Base-by-base conservation (phyloP, 164 flowering plant genomes). In the Kingdonia uniflora region DNA sequence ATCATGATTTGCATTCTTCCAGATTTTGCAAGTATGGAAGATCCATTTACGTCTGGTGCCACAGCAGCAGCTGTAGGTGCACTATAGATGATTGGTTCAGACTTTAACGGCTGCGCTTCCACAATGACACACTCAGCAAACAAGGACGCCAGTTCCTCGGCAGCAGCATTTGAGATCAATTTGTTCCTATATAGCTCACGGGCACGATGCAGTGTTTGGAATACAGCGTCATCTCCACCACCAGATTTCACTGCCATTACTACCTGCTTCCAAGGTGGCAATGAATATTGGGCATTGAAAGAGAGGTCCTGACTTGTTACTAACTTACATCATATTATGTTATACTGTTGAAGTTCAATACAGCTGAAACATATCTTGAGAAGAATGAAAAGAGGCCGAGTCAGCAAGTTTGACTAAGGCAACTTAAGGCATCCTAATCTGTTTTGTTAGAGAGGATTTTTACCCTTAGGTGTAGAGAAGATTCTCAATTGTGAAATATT, bases 91-190 rank as follows among this genome's bases (percentile, higher is more conserved):
- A 62, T 29, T 49, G 75, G 55, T 38, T 67, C 71, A 22, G 65
- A 22, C 22, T 21, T 55, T 2, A 35, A 33, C 43, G 95, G 82
- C 45, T 76, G 71, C 17, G 87, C 97, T 75, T 86, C 95, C 20
- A 84, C 85, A 53, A 94, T 82, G 16, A 82, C 99, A 76, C 99
- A 94, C 65, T 89, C 97, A n/a, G 97, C 97, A 79, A 94, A 89
- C 57, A 94, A 65, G 26, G 90, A 80, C 53, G 99, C 95, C 51
- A 94, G 70, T 62, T 84, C 82, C 63, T 94, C 99, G 1, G 86
- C 90, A 49, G 78, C 84, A 51, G 73, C 55, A 61, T 57, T 76
- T 37, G 70, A 72, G 59, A 73, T 84, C 60, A 88, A 35, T 71
- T 76, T 81, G 42, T 62, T 78, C 51, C 64, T 63, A 65, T 88